Evolutionary conservation across 768 basidiomycete species (phyloP).

Genomic region (Tylopilus sp.): DNA sequence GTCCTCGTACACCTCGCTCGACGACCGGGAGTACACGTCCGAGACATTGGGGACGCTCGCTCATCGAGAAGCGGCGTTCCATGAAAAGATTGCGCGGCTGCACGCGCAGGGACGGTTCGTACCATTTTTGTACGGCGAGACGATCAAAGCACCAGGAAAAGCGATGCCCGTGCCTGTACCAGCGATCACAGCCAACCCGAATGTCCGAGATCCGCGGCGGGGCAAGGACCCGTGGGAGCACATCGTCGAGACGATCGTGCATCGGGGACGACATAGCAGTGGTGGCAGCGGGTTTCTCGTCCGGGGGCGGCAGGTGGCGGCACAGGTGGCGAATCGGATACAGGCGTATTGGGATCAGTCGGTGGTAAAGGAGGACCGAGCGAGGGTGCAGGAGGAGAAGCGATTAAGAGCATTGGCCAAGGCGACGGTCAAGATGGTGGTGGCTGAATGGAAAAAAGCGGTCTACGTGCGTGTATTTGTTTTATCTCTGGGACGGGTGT

Average conservation of each 20-base stretch:
- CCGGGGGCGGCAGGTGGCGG: constrained; percentile 43
- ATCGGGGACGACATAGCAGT: constrained; percentile 17
- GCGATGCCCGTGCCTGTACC: constrained; percentile 1
- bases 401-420: constrained; percentile 65
- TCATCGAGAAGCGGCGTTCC: constrained; percentile 40
- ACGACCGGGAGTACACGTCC: constrained; percentile 46
- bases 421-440: constrained; percentile 65
- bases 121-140: constrained; percentile 35
- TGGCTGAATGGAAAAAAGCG: constrained; percentile 84
- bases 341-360: constrained; percentile 73
- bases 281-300: constrained; percentile 8
- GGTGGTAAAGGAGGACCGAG: constrained; percentile 58
- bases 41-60: constrained; percentile 38
- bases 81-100: constrained; percentile 43
- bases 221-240: constrained; percentile 55
- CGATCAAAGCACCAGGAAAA: constrained; percentile 9
- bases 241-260: constrained; percentile 46
- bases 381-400: constrained; percentile 59
- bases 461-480: constrained; percentile 59
- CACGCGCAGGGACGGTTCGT: constrained; percentile 46
- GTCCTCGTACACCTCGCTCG: constrained; percentile 55
- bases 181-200: constrained; percentile 14
- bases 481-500: background rate
- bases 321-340: constrained; percentile 59
- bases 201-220: constrained; percentile 24